Conservation (phyloP, 2,329 filamentous ascomycete genomes). For the Pseudogymnoascus sp. region DNA sequence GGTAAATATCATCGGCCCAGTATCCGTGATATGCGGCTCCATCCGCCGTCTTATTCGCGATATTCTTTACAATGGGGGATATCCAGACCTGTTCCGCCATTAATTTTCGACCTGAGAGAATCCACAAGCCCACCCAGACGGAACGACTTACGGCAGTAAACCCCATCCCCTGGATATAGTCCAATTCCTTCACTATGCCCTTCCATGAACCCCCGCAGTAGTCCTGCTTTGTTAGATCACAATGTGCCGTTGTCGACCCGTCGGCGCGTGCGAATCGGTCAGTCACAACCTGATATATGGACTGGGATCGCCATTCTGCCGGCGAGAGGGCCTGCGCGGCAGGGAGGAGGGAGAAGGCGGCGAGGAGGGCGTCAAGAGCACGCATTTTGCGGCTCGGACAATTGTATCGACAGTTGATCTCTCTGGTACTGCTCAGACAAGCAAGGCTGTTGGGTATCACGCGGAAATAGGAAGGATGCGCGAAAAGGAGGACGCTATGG, state of each 20-base stretch:
- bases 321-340: background rate
- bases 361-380: background rate
- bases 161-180: slow-evolving; percentile 39
- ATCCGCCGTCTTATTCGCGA: slow-evolving; percentile 30
- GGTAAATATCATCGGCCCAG: slow-evolving; percentile 38
- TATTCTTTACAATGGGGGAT: slow-evolving; percentile 35
- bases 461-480: background rate
- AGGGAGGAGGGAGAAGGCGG: background rate
- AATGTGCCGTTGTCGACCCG: slow-evolving; percentile 27
- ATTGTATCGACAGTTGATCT: background rate
- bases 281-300: slow-evolving; percentile 36
- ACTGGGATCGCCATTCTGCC: slow-evolving; percentile 29
- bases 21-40: slow-evolving; percentile 38
- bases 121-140: background rate
- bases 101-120: background rate
- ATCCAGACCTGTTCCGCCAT: slow-evolving; percentile 34
- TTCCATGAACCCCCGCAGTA: slow-evolving; percentile 42
- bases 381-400: background rate
- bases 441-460: background rate
- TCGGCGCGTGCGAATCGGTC: slow-evolving; percentile 33
- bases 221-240: slow-evolving; percentile 21
- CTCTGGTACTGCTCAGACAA: background rate
- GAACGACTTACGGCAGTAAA: slow-evolving; percentile 23
- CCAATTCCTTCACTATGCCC: slow-evolving; percentile 38
- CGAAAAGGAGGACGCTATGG: background rate